Evolutionary conservation across 1,139 yeast species (phyloP).

Genomic region (Kurtzmaniella quercitrusa): DNA sequence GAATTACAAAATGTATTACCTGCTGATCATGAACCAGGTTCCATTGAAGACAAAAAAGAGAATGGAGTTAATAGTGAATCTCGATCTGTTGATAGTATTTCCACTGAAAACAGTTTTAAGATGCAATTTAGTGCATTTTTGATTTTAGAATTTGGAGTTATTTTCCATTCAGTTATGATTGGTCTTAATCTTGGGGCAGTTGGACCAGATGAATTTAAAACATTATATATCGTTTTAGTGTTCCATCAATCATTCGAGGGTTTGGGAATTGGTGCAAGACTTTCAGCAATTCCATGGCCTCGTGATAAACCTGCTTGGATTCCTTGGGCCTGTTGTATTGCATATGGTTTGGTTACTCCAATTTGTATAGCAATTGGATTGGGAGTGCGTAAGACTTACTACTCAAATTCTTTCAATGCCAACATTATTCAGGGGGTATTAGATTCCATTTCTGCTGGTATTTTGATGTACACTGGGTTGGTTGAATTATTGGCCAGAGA

Average conservation of each 20-base stretch:
- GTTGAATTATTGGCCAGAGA: not conserved
- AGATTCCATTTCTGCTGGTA: not conserved
- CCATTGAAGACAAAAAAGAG: slow-evolving; percentile 1
- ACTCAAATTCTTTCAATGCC: not conserved
- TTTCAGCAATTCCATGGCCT: not conserved
- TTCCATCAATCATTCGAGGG: slow-evolving; percentile 1
- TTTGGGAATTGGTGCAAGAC: slow-evolving; percentile 1
- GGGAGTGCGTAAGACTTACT: not conserved
- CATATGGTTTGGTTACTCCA: not conserved
- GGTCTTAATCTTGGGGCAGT: not conserved
- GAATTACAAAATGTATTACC: not conserved
- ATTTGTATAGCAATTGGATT: not conserved
- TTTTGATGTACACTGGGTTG: not conserved
- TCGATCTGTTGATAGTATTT: slow-evolving; percentile 6
- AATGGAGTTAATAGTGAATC: slow-evolving; percentile 1
- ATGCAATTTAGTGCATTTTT: slow-evolving; percentile 6
- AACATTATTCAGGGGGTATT: not conserved
- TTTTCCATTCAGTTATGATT: not conserved
- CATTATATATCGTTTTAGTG: not conserved
- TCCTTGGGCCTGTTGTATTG: slow-evolving; percentile 1
- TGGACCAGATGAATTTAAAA: not conserved
- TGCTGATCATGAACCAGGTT: not conserved
- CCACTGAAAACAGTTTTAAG: slow-evolving; percentile 7
- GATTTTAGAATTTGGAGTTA: not conserved
- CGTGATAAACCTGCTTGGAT: not conserved